Conservation (phyloP, 2,329 filamentous ascomycete genomes). For the Colletotrichum sp. region DNA sequence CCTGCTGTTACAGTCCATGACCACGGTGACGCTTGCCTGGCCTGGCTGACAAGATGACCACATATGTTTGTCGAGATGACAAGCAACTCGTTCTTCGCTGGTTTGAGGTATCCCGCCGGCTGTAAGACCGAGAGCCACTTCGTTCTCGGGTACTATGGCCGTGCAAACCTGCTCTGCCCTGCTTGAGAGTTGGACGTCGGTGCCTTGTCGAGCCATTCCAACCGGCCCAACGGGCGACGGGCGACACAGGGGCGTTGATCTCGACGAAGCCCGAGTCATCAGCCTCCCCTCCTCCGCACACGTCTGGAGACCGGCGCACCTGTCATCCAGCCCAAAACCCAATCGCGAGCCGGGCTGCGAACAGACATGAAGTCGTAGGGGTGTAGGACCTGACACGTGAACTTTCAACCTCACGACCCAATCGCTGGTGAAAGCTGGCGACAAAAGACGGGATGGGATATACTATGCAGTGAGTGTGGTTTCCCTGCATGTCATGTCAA, state of each 20-base stretch:
- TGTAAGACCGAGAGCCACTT: not conserved
- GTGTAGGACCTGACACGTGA: not conserved
- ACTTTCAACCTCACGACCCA: not conserved
- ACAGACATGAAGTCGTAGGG: not conserved
- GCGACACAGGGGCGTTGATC: not conserved
- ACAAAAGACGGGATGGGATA: not conserved
- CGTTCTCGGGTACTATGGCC: not conserved
- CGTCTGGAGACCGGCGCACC: not conserved
- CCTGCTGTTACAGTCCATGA: not conserved
- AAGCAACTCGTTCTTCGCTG: not conserved
- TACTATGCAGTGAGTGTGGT: not conserved
- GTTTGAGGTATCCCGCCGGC: not conserved
- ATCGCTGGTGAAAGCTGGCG: not conserved
- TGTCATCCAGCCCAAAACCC: constrained; percentile 2
- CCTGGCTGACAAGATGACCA: not conserved
- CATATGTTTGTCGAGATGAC: not conserved
- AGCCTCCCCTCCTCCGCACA: not conserved
- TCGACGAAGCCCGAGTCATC: not conserved
- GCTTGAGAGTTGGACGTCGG: not conserved
- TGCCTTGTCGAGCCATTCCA: not conserved
- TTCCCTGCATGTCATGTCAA: not conserved
- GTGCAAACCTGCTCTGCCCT: not conserved
- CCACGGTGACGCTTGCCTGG: not conserved
- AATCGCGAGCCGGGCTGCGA: constrained; percentile 14
- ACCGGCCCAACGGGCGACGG: not conserved